Conservation (phyloP, 345 rosid genomes). For the Gossypioides kirkii region DNA sequence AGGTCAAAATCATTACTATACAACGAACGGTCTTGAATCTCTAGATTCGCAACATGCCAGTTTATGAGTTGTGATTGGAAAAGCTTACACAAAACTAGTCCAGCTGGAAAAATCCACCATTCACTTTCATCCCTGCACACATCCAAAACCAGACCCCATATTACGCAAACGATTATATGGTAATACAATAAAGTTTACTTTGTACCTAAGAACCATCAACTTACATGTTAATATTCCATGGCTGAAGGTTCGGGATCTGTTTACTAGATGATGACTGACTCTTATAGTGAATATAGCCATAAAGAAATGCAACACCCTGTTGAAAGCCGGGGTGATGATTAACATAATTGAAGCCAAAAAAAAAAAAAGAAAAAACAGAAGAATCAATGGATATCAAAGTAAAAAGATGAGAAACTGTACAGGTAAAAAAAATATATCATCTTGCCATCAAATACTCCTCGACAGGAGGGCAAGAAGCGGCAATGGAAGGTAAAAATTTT, state of each 20-base stretch:
- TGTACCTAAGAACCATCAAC: constrained; percentile 22
- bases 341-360: background rate
- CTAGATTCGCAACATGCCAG: constrained; percentile 95
- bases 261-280: constrained; percentile 61
- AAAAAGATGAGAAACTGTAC: background rate
- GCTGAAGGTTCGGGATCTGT: constrained; percentile 62
- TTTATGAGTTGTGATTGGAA: constrained; percentile 91
- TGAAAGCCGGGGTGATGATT: constrained; percentile 8
- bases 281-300: constrained; percentile 82
- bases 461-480: background rate
- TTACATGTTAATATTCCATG: constrained; percentile 98
- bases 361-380: background rate
- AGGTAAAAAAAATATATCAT: background rate
- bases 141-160: constrained; percentile 13
- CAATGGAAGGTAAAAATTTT: too few species aligned
- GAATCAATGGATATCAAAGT: background rate
- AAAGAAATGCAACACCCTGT: constrained; percentile 84
- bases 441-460: background rate
- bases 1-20: constrained; percentile 80
- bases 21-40: constrained; percentile 98
- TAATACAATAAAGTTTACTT: too few species aligned
- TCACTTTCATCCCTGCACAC: constrained; percentile 94
- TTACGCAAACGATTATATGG: background rate
- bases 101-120: constrained; percentile 99
- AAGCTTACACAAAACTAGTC: constrained; percentile 77